A percentile compares a stretch with the other conserved stretches of the same genome.
Conservation (phyloP, 2,329 filamentous ascomycete species). For the Exophiala dermatitidis region DNA sequence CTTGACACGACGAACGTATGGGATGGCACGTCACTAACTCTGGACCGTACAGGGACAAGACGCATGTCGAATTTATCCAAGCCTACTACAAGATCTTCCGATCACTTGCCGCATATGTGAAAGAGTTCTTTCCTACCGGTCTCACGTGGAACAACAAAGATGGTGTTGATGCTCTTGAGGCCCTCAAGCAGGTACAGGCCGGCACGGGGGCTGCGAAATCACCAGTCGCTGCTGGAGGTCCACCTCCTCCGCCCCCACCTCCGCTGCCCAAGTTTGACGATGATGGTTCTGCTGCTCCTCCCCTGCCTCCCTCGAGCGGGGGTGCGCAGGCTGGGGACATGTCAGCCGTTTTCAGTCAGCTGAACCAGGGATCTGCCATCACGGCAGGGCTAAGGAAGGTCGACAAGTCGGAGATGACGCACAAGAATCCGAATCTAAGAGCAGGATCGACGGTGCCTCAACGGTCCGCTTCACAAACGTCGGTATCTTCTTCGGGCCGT, state of each 20-base stretch:
- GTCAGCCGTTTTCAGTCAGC: constrained; percentile 79
- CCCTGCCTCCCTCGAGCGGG: constrained; percentile 50
- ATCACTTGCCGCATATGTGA: constrained; percentile 73
- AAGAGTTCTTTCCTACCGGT: constrained; percentile 70
- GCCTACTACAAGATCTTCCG: constrained; percentile 89
- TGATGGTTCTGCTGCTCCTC: constrained; percentile 53
- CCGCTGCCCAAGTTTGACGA: constrained; percentile 43
- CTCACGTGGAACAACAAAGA: constrained; percentile 81
- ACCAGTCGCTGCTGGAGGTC: constrained; percentile 33
- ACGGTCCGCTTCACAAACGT: constrained; percentile 47
- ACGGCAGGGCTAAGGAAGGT: constrained; percentile 88
- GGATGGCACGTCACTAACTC: constrained; percentile 21
- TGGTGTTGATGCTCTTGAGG: constrained; percentile 63
- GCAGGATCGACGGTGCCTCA: constrained; percentile 62
- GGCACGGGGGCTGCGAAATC: constrained; percentile 30
- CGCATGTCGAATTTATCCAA: constrained; percentile 81
- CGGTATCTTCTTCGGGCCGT: constrained; percentile 46
- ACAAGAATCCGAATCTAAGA: constrained; percentile 89
- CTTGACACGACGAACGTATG: neutral
- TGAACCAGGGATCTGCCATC: constrained; percentile 83
- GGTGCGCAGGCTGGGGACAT: constrained; percentile 55
- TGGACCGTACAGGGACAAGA: constrained; percentile 54
- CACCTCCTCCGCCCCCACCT: constrained; percentile 46
- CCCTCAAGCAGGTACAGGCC: constrained; percentile 52
- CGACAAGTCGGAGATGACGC: constrained; percentile 92